Percentiles rank a stretch among this genome's conserved stretches.
Conservation (phyloP, 139 green algal species). For the Volvox africanus region DNA sequence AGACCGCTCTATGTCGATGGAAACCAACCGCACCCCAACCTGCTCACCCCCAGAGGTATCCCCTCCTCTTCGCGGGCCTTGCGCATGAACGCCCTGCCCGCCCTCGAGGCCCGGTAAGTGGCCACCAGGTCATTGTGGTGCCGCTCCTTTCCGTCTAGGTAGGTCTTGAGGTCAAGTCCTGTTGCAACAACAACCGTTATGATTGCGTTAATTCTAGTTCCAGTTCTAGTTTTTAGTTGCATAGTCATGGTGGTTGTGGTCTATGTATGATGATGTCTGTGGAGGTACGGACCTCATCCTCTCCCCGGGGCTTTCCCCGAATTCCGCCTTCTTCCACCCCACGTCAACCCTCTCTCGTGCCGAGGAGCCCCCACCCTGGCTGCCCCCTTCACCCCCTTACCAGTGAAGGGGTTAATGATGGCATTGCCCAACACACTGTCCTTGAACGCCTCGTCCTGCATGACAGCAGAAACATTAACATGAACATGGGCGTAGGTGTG, state of each 20-base stretch:
- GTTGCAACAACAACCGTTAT: neutral
- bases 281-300: too few species aligned
- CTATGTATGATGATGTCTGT: too few species aligned
- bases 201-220: too few species aligned
- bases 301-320: too few species aligned
- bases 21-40: neutral
- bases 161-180: constrained; percentile 60
- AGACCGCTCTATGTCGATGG: too few species aligned
- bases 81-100: constrained; percentile 4
- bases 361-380: neutral
- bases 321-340: neutral
- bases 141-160: constrained; percentile 66
- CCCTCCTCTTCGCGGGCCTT: constrained; percentile 14
- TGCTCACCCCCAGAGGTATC: neutral
- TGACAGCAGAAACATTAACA: neutral
- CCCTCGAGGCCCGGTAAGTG: neutral
- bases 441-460: constrained; percentile 46
- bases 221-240: too few species aligned
- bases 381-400: neutral
- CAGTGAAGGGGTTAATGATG: constrained; percentile 71
- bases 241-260: too few species aligned
- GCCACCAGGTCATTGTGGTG: constrained; percentile 62
- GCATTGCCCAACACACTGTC: constrained; percentile 64
- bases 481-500: too few species aligned
- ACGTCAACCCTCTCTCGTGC: neutral